Base-by-base conservation (phyloP, 1,139 yeast species). In the Debaryomyces coudertii region DNA sequence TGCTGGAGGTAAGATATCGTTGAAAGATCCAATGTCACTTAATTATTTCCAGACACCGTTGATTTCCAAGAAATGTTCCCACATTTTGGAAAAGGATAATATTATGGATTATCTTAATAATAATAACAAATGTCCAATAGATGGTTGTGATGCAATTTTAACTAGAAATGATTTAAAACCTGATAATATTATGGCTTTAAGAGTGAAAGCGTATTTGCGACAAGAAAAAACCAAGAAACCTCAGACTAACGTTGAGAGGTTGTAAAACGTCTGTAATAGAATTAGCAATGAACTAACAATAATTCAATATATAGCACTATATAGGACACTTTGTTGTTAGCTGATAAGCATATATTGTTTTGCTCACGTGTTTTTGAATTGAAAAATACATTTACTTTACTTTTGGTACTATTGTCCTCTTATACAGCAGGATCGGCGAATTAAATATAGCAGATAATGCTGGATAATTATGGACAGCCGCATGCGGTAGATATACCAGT, bases 1-100 rank as follows among this genome's bases (percentile, higher is more conserved):
- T 4, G 80, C 80, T 2, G 95, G 93, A 43, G 93, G 93, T 31
- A 79, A 69, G 43, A 69, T 87, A 15, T 80, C 83, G 36, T 61
- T 87, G 45, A 74, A 71, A 34, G 89, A 90, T 60, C 92, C 93
- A 0, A 69, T 86, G 9, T 80, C 90, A 0, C 62, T 78, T 50
- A 69, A 74, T 47, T 62, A 67, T 34, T 84, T 78, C 59, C 67
- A 60, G 24, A 64, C 65, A 2, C 93, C 95, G 1, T 69, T 79
- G 54, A 73, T 68, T 22, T 80, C 86, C 4, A 64, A 57, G 28
- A 62, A 57, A 34, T 87, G 95, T 62, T 69, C 70, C 1, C 95
- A 87, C 62, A 79, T 80, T 0, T 85, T 75, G 57, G 92, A 86
- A 51, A 65, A 68, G 42, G 65, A 57, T 5, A 73, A 80, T 25